Evolutionary conservation across 441 rosid genomes (phyloP), one percentile per base, ranked within the genome.

Genomic region (Erodium texanum): DNA sequence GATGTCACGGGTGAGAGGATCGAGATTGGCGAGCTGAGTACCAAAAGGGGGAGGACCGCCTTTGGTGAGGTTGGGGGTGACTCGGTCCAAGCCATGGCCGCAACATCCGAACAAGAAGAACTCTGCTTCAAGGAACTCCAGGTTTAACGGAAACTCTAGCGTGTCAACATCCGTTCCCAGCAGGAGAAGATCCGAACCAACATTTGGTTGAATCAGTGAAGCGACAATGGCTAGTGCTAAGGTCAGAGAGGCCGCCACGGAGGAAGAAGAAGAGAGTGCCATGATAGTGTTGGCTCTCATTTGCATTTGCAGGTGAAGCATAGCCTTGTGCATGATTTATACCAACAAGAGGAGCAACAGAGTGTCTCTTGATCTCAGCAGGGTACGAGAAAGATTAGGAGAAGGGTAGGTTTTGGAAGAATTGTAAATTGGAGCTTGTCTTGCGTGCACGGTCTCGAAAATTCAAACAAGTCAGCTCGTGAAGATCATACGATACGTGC

Each of bases 81-180:
- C 75, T 59, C 8, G 50, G 69, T 94, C 99, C 76, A 91, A 78
- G 64, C 99, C 99, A 73, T 71, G 32, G 15, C 97, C 97, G 75
- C 82, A 41, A 1, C 96, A 76, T 22, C 96, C 96, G 61, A 68
- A 79, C 76, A 92, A 70, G 81, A 94, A 91, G 78, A 89, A 86
- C 79, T 94, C 97, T 2, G 97, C 97, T 71, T 91, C 96, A 5
- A 93, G 71, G 68, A 86, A 93, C 76, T 93, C 97, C 18, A 94
- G 63, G 79, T 94, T 94, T 43, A 94, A 62, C 2, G 97, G 89
- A 66, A 94, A 89, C 76, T 89, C 96, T 24, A 91, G 45, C 24
- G 89, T 77, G 74, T 86, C 86, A 16, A 81, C 81, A 68, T 93
- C 96, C 9, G 34, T 23, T 3, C 64, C 64, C 34, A 61, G 6